Base-by-base conservation (phyloP, 441 rosid genomes). In the Euphorbia schlechtendalii region DNA sequence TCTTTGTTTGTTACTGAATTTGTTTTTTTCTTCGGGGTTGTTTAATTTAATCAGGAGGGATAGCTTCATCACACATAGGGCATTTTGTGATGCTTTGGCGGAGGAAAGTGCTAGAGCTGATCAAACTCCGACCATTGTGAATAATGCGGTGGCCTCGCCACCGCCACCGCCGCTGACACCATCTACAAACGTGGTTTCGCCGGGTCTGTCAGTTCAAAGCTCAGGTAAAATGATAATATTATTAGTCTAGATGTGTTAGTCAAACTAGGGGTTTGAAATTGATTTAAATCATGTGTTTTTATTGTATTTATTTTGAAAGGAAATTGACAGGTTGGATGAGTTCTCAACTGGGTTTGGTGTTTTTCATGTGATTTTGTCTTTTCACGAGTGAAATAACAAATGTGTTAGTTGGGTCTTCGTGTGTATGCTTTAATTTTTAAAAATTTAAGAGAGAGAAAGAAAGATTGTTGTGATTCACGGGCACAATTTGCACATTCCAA, bases 51-150 rank as follows among this genome's bases (percentile, higher is more conserved):
- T 41, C 10, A 87, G 94, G 82, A 83, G 90, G 77, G 94, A 87
- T 71, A 87, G 90, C 59, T 85, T 85, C 65, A 76, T 81, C 40
- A 87, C 94, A 17, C 94, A 87, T 57, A 71, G 90, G 58, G 90
- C 89, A 20, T 85, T 87, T 61, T 87, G 90, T 52, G 87, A 87
- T 61, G 94, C 86, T 21, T 75, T 87, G 54, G 86, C 90, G 46
- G 87, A 79, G 75, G 94, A 87, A 83, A 79, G 83, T 64, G 77
- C 78, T 20, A 83, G 84, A 65, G 68, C 82, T n/a, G n/a, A n/a
- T 0, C 78, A 76, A 45, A 73, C 74, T 61, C 63, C 63, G 60
- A 65, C 40, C 17, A 27, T 49, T 48, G 59, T 17, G 53, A 45
- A 51, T 38, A 28, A 46, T 27, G 76, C 64, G 73, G 76, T 67